Evolutionary conservation across 306 rosid genomes (phyloP).

Genomic region (Cotoneaster glaucophyllus): DNA sequence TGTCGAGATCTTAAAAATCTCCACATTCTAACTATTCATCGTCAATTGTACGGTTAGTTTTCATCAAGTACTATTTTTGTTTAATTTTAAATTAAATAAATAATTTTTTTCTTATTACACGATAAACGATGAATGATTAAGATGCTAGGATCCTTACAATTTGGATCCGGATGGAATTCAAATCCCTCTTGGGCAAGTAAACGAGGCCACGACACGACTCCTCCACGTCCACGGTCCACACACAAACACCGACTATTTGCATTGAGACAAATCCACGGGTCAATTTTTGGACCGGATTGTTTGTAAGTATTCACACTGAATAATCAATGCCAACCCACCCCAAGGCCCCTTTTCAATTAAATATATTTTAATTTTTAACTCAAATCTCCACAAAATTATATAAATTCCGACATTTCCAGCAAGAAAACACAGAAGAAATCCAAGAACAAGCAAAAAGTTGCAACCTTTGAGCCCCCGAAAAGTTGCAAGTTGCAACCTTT

Average conservation of each 20-base stretch:
- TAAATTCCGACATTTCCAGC: neutral
- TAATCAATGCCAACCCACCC: neutral
- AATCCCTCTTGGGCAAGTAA: neutral
- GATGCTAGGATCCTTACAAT: too few relatives aligned
- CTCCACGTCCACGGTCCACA: neutral
- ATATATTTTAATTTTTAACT: neutral
- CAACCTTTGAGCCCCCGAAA: neutral
- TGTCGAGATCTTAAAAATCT: accelerated
- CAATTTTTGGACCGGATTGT: neutral
- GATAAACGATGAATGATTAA: too few relatives aligned
- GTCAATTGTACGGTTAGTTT: too few relatives aligned
- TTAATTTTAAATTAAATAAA: too few relatives aligned
- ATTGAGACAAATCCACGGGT: conserved; percentile 1
- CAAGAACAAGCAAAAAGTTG: neutral
- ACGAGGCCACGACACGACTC: neutral
- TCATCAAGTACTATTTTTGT: too few relatives aligned
- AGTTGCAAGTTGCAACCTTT: neutral
- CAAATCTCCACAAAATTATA: neutral
- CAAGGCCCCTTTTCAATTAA: neutral
- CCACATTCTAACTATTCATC: accelerated
- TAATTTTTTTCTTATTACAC: too few relatives aligned
- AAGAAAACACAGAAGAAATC: neutral
- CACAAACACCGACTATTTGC: neutral
- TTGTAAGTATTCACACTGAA: neutral
- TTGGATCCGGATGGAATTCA: too few relatives aligned